Conservation (phyloP, 2,329 filamentous ascomycete species). For the Capronia coronata region DNA sequence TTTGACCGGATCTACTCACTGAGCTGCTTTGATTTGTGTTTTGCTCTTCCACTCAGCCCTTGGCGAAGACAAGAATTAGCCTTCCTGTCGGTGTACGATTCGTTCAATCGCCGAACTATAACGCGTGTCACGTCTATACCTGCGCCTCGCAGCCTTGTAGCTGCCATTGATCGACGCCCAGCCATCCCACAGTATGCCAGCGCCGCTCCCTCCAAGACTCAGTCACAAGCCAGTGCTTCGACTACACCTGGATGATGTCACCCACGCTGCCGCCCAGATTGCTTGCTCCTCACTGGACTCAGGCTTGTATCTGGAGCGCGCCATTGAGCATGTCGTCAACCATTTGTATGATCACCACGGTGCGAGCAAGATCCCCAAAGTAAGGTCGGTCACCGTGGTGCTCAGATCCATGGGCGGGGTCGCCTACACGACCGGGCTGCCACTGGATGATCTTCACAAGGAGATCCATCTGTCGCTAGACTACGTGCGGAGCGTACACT, state of each 20-base stretch:
- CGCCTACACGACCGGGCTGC: slow-evolving; percentile 76
- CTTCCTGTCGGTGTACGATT: too few relatives aligned
- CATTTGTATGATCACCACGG: slow-evolving; percentile 57
- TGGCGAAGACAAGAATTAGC: too few relatives aligned
- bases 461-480: slow-evolving; percentile 80
- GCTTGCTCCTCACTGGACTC: slow-evolving; percentile 65
- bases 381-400: slow-evolving; percentile 77
- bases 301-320: slow-evolving; percentile 53
- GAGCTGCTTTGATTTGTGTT: too few relatives aligned
- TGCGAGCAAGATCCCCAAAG: slow-evolving; percentile 40
- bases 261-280: slow-evolving; percentile 52
- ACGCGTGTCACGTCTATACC: not conserved
- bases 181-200: slow-evolving; percentile 4
- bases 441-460: slow-evolving; percentile 79
- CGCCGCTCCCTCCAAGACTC: slow-evolving; percentile 9
- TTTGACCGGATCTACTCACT: too few relatives aligned
- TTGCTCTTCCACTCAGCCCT: too few relatives aligned
- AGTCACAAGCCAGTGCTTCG: slow-evolving; percentile 23
- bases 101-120: not conserved
- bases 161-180: not conserved
- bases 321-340: slow-evolving; percentile 62
- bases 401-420: slow-evolving; percentile 75
- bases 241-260: slow-evolving; percentile 39
- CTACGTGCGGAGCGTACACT: slow-evolving; percentile 52
- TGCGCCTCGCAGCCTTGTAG: not conserved